Percentiles rank a stretch among this genome's conserved stretches.
phyloP scores from a whole-genome alignment of 805 yeast genomes.

The Jamesozyma spencerorum region DNA sequence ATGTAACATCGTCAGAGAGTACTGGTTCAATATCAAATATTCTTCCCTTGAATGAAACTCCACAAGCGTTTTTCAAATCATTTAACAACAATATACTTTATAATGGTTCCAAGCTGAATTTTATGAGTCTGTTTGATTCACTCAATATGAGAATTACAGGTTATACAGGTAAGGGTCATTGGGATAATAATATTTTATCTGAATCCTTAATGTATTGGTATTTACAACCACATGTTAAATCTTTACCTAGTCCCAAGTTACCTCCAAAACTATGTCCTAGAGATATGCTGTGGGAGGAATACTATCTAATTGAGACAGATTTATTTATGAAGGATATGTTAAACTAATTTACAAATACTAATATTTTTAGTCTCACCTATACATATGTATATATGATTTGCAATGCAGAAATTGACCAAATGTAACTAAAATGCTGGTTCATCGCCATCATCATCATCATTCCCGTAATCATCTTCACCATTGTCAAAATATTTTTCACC shows the following conservation, averaged over 20 bases:
- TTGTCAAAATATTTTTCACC: conserved; percentile 41
- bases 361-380: too few relatives aligned
- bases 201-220: conserved; percentile 9
- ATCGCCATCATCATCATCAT: conserved; percentile 26
- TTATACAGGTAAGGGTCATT: conserved; percentile 16
- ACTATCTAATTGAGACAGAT: conserved; percentile 7
- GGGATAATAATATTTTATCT: conserved; percentile 7
- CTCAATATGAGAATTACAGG: conserved; percentile 12
- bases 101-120: conserved; percentile 6
- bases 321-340: background rate
- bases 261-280: conserved; percentile 19
- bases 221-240: conserved; percentile 7
- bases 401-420: background rate
- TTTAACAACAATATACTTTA: conserved; percentile 5
- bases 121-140: conserved; percentile 6
- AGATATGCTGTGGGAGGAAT: conserved; percentile 20
- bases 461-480: conserved; percentile 39
- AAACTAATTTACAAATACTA: too few relatives aligned
- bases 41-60: conserved; percentile 6
- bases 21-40: background rate
- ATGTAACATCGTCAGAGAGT: background rate
- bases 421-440: conserved; percentile 47
- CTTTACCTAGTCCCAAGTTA: conserved; percentile 10
- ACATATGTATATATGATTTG: background rate
- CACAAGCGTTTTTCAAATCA: conserved; percentile 6